phyloP scores from a whole-genome alignment of 2,329 filamentous ascomycete genomes.

The Diaporthe vexans region DNA sequence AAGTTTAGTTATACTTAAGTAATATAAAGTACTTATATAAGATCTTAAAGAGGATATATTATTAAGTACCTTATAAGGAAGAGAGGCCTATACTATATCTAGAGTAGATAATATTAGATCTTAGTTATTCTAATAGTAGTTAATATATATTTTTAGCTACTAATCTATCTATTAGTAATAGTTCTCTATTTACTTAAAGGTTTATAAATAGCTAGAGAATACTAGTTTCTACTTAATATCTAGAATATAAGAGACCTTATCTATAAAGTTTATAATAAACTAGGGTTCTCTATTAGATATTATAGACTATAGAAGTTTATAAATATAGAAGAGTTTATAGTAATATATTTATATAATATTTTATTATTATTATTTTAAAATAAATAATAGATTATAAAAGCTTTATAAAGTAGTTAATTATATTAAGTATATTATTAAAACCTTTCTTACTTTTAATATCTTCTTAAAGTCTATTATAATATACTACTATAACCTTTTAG shows the following conservation, averaged over 20 bases:
- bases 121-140: conserved; percentile 1
- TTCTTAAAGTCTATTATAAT: no score
- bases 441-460: no score
- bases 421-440: no score
- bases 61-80: neutral
- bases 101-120: neutral
- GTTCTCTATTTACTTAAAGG: neutral
- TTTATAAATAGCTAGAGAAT: neutral
- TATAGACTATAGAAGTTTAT: neutral
- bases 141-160: neutral
- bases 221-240: neutral
- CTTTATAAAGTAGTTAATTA: no score
- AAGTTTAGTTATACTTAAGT: neutral
- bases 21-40: neutral
- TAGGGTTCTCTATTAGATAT: neutral
- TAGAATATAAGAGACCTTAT: neutral
- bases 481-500: no score
- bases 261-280: neutral
- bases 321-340: neutral
- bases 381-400: neutral
- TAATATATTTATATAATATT: conserved; percentile 6
- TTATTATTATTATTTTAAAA: neutral
- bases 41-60: neutral
- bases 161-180: neutral
- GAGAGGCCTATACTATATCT: neutral